These are phyloP conservation scores for Aspergillus incahuasiensis DNA, from an alignment of 495 filamentous ascomycete species.

Conservation along the genomic window DNA sequence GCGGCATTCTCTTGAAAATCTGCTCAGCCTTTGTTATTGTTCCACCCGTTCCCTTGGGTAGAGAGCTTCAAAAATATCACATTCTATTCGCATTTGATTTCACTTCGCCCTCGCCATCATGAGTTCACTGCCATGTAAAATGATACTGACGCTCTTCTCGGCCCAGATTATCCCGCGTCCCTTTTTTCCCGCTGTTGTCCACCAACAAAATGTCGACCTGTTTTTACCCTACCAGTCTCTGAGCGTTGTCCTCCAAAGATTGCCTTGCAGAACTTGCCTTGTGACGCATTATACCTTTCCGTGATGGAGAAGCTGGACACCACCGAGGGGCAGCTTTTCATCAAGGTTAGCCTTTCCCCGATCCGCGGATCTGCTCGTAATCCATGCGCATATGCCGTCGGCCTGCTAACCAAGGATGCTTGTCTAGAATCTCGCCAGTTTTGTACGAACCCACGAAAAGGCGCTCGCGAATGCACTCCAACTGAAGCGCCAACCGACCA, in stretches of 20 bases:
- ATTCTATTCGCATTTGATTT: neutral
- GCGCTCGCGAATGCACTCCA: constrained; percentile 94
- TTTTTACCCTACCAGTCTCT: constrained; percentile 26
- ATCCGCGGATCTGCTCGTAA: neutral
- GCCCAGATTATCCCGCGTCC: constrained; percentile 11
- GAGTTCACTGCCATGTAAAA: neutral
- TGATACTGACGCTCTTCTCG: constrained; percentile 4
- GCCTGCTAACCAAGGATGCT: constrained; percentile 8
- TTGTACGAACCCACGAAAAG: constrained; percentile 95
- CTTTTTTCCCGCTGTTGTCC: constrained; percentile 18
- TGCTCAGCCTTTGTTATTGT: constrained; percentile 16
- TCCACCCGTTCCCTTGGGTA: neutral
- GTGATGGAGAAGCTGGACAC: constrained; percentile 52
- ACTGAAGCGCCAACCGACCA: constrained; percentile 61
- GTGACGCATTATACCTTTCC: constrained; percentile 23
- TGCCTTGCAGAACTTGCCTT: constrained; percentile 25
- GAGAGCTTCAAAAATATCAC: neutral
- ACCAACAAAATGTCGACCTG: constrained; percentile 41
- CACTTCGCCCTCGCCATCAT: neutral
- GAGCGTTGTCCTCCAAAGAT: constrained; percentile 38
- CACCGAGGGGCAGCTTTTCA: constrained; percentile 86
- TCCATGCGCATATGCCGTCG: neutral
- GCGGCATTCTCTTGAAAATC: constrained; percentile 5
- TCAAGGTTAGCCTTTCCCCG: constrained; percentile 58
- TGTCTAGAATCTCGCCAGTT: constrained; percentile 80